These are phyloP conservation scores for Phragmites australis DNA, from an alignment of 176 grass and related monocot genomes.

Conservation along the genomic window DNA sequence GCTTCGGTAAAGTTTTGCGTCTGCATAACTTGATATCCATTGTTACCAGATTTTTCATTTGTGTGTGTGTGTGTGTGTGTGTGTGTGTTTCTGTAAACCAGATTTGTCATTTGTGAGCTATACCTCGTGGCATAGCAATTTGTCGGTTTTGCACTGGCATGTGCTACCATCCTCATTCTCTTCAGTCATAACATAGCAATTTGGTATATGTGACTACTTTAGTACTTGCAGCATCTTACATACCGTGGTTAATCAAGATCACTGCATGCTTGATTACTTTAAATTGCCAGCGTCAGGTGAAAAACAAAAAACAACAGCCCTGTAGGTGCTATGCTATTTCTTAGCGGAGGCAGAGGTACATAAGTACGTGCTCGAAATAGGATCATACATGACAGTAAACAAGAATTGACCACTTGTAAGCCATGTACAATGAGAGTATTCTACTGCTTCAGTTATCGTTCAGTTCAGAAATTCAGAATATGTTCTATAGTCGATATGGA, in stretches of 20 bases:
- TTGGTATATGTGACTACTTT: slow-evolving; percentile 13
- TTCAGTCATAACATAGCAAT: not conserved
- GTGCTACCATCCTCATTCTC: slow-evolving; percentile 13
- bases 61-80: not conserved
- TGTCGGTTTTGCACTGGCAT: not conserved
- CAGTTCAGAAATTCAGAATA: slow-evolving; percentile 1
- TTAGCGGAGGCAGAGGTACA: not conserved
- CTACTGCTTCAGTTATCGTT: not conserved
- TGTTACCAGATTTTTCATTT: not conserved
- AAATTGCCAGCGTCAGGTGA: not conserved
- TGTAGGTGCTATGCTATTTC: not conserved
- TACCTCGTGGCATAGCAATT: slow-evolving; percentile 5
- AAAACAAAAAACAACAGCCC: not conserved
- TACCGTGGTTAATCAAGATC: slow-evolving; percentile 7
- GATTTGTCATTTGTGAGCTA: slow-evolving; percentile 15
- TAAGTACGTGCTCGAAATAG: not conserved
- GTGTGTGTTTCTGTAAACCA: too few species aligned
- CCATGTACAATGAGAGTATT: too few species aligned
- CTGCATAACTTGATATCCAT: slow-evolving; percentile 9
- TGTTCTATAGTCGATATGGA: not conserved
- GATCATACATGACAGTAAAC: not conserved
- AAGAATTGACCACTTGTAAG: not conserved
- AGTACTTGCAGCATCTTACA: slow-evolving; percentile 1
- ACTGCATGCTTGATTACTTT: slow-evolving; percentile 1
- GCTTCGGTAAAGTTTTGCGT: slow-evolving; percentile 11